These are phyloP conservation scores for Botrytis medusae DNA, from an alignment of 2,329 filamentous ascomycete species.

Conservation along the genomic window DNA sequence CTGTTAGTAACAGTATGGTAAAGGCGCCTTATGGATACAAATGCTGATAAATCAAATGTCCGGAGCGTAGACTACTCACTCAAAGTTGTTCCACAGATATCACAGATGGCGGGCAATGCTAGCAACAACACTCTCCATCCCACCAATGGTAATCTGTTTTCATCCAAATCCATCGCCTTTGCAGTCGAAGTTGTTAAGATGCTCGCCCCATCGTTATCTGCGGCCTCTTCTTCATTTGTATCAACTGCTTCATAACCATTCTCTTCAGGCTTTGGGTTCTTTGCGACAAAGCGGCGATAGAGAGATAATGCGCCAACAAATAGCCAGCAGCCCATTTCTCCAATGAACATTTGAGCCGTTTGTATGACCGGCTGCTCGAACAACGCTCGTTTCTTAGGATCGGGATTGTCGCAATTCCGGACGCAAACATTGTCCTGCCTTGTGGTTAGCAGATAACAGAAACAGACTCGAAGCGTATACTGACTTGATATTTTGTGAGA, in stretches of 20 bases:
- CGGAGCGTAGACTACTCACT: slow-evolving; percentile 15
- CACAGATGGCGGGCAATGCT: slow-evolving; percentile 84
- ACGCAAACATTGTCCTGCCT: slow-evolving; percentile 93
- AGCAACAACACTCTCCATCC: slow-evolving; percentile 74
- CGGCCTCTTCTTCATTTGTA: slow-evolving; percentile 42
- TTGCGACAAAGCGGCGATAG: slow-evolving; percentile 57
- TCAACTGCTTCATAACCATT: slow-evolving; percentile 67
- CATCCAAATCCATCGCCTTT: slow-evolving; percentile 56
- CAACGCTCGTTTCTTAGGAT: slow-evolving; percentile 63
- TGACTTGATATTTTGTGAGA: slow-evolving; percentile 91
- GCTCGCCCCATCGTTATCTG: slow-evolving; percentile 43
- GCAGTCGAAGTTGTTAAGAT: slow-evolving; percentile 46
- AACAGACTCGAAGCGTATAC: slow-evolving; percentile 30
- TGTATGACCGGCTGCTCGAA: slow-evolving; percentile 97
- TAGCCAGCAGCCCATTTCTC: slow-evolving; percentile 94
- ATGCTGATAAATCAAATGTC: not conserved
- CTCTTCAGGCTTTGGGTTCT: slow-evolving; percentile 45
- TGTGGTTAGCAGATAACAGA: slow-evolving; percentile 24
- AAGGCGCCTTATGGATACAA: not conserved
- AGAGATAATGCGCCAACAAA: slow-evolving; percentile 72
- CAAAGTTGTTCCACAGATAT: slow-evolving; percentile 84
- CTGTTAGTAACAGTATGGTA: slow-evolving; percentile 6
- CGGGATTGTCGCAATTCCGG: slow-evolving; percentile 73
- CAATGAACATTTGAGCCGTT: slow-evolving; percentile 97
- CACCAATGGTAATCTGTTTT: slow-evolving; percentile 59